Evolutionary conservation across 805 yeast genomes (phyloP), one percentile per base, ranked within the genome.

Genomic region (Candida anglica): DNA sequence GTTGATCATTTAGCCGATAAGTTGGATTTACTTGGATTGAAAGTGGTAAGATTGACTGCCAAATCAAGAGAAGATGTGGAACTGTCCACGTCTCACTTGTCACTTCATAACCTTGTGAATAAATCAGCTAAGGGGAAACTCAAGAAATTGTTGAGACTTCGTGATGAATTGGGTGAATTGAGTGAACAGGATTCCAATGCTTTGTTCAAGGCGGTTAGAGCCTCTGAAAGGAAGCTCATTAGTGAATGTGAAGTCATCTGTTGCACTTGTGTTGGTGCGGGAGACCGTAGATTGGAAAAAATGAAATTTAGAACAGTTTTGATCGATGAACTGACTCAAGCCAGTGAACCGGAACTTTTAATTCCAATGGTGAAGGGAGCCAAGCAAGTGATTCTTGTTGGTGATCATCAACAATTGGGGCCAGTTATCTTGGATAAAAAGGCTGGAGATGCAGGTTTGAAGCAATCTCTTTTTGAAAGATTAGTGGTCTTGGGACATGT

Each of bases 321-420:
- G 40, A 84, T 89, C 39, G 98, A 89, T 60, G 98, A 89, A 63
- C 80, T 87, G 50, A 87, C 97, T 0, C 97, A 91, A 61, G 91
- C 96, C 2, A 75, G 91, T 0, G 98, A 89, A 56, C 96, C 96
- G 1, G 96, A 88, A 56, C 78, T 85, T 48, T 69, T 89, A 48
- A 86, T 89, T 44, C 96, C 98, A 9, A 75, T 89, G 24, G 87
- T 83, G 2, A 83, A 81, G 45, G 96, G 96, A 17, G 88, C 94
- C 29, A 83, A 82, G 52, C 96, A 89, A 53, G 86, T 88, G 5
- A 76, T 89, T 29, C 63, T 89, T 21, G 96, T 88, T 24, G 98
- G 98, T 51, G 98, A 89, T 57, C 97, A 91, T 60, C 91, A 87
- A 61, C 98, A 89, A 64, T 68, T 89, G 44, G 96, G 97, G 2